A percentile compares a stretch with the other conserved stretches of the same genome.
phyloP scores from a whole-genome alignment of 768 basidiomycete genomes.

The Boletus sp. region DNA sequence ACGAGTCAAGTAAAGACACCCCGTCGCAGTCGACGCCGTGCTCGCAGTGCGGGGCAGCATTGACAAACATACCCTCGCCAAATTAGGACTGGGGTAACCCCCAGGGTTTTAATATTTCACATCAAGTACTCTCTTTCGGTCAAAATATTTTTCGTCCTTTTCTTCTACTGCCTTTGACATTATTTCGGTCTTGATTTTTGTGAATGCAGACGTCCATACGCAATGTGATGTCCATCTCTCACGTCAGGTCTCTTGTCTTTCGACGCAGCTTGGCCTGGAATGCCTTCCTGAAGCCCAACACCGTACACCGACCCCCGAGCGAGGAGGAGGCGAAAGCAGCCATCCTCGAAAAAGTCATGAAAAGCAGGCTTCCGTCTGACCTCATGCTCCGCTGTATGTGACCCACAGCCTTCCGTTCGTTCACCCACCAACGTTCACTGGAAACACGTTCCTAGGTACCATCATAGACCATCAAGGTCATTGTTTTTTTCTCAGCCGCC shows the following conservation, averaged over 20 bases:
- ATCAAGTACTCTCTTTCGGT: conserved; percentile 3
- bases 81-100: conserved; percentile 19
- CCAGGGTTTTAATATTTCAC: conserved; percentile 20
- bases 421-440: conserved; percentile 12
- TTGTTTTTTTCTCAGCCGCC: conserved; percentile 20
- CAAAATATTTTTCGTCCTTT: conserved; percentile 27
- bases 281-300: conserved; percentile 15
- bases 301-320: conserved; percentile 22
- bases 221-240: conserved; percentile 37
- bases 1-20: not conserved
- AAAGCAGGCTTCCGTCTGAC: conserved; percentile 84
- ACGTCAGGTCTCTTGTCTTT: not conserved
- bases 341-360: conserved; percentile 82
- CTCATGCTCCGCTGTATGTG: conserved; percentile 87
- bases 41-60: conserved; percentile 18
- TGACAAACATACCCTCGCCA: not conserved
- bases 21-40: not conserved
- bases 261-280: conserved; percentile 29
- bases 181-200: not conserved
- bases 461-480: conserved; percentile 81
- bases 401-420: conserved; percentile 6
- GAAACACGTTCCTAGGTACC: conserved; percentile 57
- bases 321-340: conserved; percentile 75
- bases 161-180: not conserved
- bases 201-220: conserved; percentile 37